Percentiles rank a stretch among this genome's conserved stretches.
Evolutionary conservation across 2,329 filamentous ascomycete genomes (phyloP).

Genomic region (Aspergillus quadrilineatus): DNA sequence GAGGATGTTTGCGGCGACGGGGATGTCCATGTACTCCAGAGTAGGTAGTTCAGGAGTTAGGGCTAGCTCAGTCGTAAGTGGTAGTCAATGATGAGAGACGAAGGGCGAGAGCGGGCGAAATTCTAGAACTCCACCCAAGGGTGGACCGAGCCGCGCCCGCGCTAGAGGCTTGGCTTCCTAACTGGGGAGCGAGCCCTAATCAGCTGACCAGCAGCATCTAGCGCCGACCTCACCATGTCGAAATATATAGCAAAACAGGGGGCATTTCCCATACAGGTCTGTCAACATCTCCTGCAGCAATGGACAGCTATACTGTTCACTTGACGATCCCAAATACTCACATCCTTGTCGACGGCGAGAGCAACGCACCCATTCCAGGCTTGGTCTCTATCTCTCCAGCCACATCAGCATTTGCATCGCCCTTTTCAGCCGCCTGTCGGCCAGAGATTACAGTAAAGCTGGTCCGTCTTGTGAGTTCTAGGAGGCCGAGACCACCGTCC

Average conservation of each 20-base stretch:
- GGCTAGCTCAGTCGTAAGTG: no score
- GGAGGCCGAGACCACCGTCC: not conserved
- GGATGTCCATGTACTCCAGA: conserved; percentile 24
- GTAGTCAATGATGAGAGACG: no score
- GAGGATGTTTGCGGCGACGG: conserved; percentile 30
- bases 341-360: not conserved
- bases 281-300: not conserved
- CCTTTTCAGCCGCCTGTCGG: not conserved
- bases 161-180: not conserved
- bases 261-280: not conserved
- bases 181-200: not conserved
- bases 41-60: no score
- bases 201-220: not conserved
- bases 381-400: not conserved
- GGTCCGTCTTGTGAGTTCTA: not conserved
- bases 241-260: no score
- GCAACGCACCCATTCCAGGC: not conserved
- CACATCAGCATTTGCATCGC: not conserved
- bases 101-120: no score
- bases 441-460: not conserved
- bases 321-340: not conserved
- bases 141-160: not conserved
- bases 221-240: no score
- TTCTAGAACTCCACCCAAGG: no score
- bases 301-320: not conserved